Base-by-base conservation (phyloP, 495 filamentous ascomycete genomes). In the Xanthoparmelia taractica region DNA sequence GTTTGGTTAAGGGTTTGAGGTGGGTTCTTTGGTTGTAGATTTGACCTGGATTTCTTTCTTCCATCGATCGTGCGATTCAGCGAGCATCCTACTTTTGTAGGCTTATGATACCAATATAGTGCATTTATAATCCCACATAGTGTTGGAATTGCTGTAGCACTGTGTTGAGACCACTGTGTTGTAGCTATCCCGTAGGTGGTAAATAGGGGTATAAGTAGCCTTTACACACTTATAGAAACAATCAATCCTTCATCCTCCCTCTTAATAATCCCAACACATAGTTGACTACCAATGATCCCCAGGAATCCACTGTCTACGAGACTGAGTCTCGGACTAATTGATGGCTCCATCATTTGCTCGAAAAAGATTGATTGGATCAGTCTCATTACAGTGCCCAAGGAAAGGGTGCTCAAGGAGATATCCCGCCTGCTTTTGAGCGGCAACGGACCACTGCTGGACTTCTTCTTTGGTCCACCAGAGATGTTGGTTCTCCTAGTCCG, bases 11-110 rank as follows among this genome's bases (percentile, higher is more conserved):
- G 34, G 80, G 79, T 48, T 74, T 87, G 18, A 74, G 81, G 68
- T 96, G 92, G 92, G 74, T 95, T 69, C 73, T 96, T 60, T 95
- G 89, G 89, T 70, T 95, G 68, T 69, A 57, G 63, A 60, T 38
- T 36, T 48, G 8, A 2, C 12, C 34, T 43, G 33, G 27, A 59
- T 43, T 58, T 8, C 2, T 18, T 20, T 60, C n/a, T 59, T 58
- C 40, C 31, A 57, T 61, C 64, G 29, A 57, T 64, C 64, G 23
- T 65, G 67, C 68, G 66, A 38, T 70, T 63, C 60, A 68, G 68
- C 68, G 68, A 66, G 68, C 66, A 70, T 65, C 57, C 50, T 54
- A 54, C 50, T 54, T 1, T 25, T 20, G 41, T 50, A 34, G 45
- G 58, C 50, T 18, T 48, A 41, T 17, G 61, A 65, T 65, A 63